Percentiles rank a stretch among this genome's conserved stretches.
Conservation (phyloP, 106 monocot genomes). For the Xerophyta viscosa region DNA sequence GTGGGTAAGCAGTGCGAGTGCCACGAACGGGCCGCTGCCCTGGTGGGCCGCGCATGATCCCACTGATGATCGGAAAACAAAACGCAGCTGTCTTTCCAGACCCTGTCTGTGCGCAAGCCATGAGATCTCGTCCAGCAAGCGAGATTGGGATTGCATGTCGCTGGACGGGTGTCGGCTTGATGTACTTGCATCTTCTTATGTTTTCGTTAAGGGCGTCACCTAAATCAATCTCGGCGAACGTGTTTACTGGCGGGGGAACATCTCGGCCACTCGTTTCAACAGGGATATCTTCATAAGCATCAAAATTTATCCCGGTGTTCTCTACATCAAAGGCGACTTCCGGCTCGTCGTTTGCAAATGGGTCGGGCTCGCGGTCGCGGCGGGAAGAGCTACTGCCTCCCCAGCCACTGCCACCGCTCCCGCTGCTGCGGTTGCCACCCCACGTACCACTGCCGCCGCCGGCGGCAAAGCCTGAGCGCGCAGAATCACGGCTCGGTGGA, state of each 20-base stretch:
- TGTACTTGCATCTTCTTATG: conserved; percentile 70
- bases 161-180: conserved; percentile 74
- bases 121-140: conserved; percentile 48
- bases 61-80: conserved; percentile 73
- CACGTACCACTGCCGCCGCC: conserved; percentile 17
- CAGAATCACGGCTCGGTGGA: conserved; percentile 2
- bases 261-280: conserved; percentile 58
- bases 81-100: conserved; percentile 79
- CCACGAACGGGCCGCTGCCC: conserved; percentile 35
- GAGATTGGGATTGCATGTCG: conserved; percentile 72
- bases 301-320: conserved; percentile 66
- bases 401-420: conserved; percentile 1
- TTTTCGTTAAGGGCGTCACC: conserved; percentile 65
- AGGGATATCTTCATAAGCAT: conserved; percentile 75
- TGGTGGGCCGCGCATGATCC: conserved; percentile 52
- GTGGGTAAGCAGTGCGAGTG: conserved; percentile 39
- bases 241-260: conserved; percentile 54
- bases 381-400: conserved; percentile 44
- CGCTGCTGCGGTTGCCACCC: conserved; percentile 28
- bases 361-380: conserved; percentile 37
- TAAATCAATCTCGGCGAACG: conserved; percentile 71
- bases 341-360: conserved; percentile 40
- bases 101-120: conserved; percentile 88
- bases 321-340: conserved; percentile 18
- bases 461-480: conserved; percentile 8